Evolutionary conservation across 257 asterid species (phyloP).

Genomic region (Solanum pinnatisectum): DNA sequence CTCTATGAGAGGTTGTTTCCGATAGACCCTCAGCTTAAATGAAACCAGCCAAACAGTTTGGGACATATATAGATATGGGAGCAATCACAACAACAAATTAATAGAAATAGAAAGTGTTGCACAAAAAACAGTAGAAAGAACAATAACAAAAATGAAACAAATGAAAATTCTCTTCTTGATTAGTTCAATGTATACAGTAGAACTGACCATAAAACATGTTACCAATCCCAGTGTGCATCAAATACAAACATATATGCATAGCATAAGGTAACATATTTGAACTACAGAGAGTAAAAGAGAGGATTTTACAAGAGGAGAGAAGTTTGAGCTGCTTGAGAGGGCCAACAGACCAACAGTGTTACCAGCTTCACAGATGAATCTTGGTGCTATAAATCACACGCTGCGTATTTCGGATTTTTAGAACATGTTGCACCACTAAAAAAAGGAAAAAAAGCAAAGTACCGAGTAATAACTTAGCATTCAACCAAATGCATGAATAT

Average conservation of each 20-base stretch:
- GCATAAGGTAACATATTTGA: neutral
- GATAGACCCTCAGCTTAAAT: neutral
- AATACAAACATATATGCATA: neutral
- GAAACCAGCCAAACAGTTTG: neutral
- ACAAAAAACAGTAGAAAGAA: neutral
- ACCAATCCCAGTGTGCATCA: neutral
- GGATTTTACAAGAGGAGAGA: neutral
- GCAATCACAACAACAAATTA: neutral
- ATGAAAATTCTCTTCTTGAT: neutral
- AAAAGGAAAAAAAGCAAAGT: too few species aligned
- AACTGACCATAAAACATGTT: neutral
- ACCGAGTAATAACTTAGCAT: too few species aligned
- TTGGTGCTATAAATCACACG: neutral
- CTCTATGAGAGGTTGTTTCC: neutral
- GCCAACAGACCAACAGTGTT: neutral
- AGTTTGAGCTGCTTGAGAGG: neutral
- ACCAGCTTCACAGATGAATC: neutral
- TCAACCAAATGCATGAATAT: neutral
- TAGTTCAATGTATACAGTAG: neutral
- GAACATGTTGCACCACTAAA: neutral
- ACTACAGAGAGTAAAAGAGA: neutral
- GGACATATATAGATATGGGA: neutral
- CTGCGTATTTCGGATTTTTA: neutral
- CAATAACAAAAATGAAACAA: neutral
- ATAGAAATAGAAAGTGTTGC: neutral